Evolutionary conservation across 2,329 filamentous ascomycete species (phyloP), one percentile per base, ranked within the genome.

Genomic region (Basipetospora sp.): DNA sequence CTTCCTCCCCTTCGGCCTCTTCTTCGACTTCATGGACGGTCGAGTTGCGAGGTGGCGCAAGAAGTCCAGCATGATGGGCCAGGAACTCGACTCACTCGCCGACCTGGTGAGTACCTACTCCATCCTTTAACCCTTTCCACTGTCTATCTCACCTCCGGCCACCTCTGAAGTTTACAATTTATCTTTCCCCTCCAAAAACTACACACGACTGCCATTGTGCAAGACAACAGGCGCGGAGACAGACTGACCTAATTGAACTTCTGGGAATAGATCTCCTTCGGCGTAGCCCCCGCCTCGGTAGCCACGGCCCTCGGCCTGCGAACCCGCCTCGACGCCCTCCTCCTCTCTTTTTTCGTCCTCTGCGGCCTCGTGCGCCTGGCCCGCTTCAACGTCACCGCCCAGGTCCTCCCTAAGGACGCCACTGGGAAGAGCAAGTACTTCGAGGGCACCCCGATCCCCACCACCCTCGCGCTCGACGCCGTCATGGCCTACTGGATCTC

Each of bases 11-110:
- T 83, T 94, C 42, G 87, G 86, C 4, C 67, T 96, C 10, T 94
- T 96, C 65, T 96, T 96, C 58, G 90, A 98, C 59, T 92, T 94
- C 54, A 85, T 96, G 70, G 90, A 98, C 58, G 90, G 90, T 53
- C 90, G 87, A 55, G 87, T 98, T 40, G 90, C 90, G 45, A 71
- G 90, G 46, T 96, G 90, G 90, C 77, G 90, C 56, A 80, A 85
- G 63, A 98, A 94, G 77, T 90, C 84, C 51, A 92, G 83, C 50
- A 67, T 98, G 55, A 96, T 98, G 88, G 90, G 90, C 10, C 88
- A 94, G 59, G 90, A 98, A 60, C 66, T 98, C 40, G 90, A 98
- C 58, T 96, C 88, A 5, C 69, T 98, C 34, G 90, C 90, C 39
- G 90, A 98, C 56, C 58, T 98, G 67, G 86, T 94, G 78, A 19